Conservation (phyloP, 2,329 filamentous ascomycete species). For the Fusarium algeriense region DNA sequence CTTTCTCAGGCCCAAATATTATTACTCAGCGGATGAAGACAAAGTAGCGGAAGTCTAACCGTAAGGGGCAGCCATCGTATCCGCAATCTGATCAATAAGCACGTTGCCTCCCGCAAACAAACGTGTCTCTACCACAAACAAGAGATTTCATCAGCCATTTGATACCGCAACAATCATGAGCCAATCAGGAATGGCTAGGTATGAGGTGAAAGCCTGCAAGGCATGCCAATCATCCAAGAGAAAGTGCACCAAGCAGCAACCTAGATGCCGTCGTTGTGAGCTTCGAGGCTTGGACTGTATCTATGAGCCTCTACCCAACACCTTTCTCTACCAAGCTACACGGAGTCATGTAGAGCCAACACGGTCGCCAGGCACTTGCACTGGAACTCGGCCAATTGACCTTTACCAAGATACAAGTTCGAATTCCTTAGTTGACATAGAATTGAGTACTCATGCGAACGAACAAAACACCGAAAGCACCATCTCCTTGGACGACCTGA, state of each 20-base stretch:
- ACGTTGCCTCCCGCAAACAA: neutral
- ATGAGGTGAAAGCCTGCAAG: constrained; percentile 21
- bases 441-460: neutral
- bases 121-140: neutral
- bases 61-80: neutral
- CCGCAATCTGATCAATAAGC: neutral
- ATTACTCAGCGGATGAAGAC: neutral
- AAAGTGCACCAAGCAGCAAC: constrained; percentile 37
- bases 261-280: constrained; percentile 33
- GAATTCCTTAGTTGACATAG: neutral
- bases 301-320: constrained; percentile 34
- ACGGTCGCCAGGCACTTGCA: fast-evolving
- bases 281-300: constrained; percentile 32
- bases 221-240: constrained; percentile 35
- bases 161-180: neutral
- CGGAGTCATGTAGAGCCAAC: neutral
- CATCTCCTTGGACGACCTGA: constrained; percentile 26
- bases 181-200: neutral
- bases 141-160: neutral
- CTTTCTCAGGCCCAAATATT: too few relatives aligned
- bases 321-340: constrained; percentile 15
- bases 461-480: neutral
- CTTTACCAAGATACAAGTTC: neutral
- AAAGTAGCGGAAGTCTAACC: constrained; percentile 22
- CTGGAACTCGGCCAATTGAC: neutral